Conservation (phyloP, 2,329 filamentous ascomycete genomes). For the Pseudocercospora musae region DNA sequence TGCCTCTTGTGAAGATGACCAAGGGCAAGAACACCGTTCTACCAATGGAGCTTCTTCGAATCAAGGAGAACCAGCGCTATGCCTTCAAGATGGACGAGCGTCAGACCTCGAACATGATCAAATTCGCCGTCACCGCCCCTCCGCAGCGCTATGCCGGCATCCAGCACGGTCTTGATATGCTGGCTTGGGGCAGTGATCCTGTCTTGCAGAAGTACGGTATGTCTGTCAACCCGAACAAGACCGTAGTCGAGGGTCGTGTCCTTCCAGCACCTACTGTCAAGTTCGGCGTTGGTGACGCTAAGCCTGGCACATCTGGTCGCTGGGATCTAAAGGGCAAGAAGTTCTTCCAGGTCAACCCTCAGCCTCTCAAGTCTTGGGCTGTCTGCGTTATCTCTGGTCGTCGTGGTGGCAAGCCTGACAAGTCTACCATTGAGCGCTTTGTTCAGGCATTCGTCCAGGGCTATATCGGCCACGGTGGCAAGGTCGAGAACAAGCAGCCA, state of each 20-base stretch:
- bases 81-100: conserved; percentile 56
- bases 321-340: conserved; percentile 85
- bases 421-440: conserved; percentile 50
- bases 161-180: conserved; percentile 60
- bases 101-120: conserved; percentile 85
- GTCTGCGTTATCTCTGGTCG: conserved; percentile 64
- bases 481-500: conserved; percentile 48
- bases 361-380: conserved; percentile 66
- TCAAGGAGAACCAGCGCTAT: conserved; percentile 57
- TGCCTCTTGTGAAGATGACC: conserved; percentile 60
- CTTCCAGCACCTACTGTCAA: conserved; percentile 68
- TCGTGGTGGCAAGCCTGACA: conserved; percentile 45
- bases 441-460: conserved; percentile 59
- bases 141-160: conserved; percentile 66
- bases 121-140: conserved; percentile 80
- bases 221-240: conserved; percentile 61
- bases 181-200: conserved; percentile 66
- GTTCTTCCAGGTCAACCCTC: conserved; percentile 64
- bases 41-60: conserved; percentile 55
- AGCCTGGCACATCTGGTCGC: conserved; percentile 66
- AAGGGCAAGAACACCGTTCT: conserved; percentile 49
- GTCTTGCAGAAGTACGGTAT: conserved; percentile 73
- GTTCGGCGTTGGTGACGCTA: conserved; percentile 55
- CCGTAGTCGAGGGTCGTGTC: conserved; percentile 63
- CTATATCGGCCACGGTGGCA: conserved; percentile 61